These are phyloP conservation scores for Graphilbum sp. DNA, from an alignment of 2,329 filamentous ascomycete genomes.

Conservation along the genomic window DNA sequence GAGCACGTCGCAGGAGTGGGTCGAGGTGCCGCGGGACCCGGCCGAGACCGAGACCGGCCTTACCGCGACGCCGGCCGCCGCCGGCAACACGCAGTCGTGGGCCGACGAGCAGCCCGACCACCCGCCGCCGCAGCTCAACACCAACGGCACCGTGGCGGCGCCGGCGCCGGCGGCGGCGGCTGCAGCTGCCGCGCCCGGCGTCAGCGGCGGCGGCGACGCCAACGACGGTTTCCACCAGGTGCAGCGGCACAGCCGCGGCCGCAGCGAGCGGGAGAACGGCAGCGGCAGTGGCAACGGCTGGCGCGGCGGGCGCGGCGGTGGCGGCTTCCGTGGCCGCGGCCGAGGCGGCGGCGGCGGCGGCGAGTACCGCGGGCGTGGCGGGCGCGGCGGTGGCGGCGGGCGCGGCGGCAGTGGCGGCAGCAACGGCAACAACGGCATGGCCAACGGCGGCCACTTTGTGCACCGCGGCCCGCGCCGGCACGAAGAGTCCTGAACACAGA, in stretches of 20 bases:
- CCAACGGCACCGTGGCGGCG: conserved; percentile 8
- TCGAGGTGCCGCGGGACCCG: conserved; percentile 56
- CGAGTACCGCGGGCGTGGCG: conserved; percentile 3
- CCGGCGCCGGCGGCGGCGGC: conserved; percentile 14
- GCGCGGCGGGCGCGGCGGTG: conserved; percentile 30
- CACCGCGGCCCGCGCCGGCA: conserved; percentile 2
- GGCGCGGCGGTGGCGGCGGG: neutral
- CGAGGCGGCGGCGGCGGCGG: conserved; percentile 4
- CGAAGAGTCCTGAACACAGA: too few relatives aligned
- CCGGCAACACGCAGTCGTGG: conserved; percentile 51
- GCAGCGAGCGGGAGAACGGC: conserved; percentile 34
- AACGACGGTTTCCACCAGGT: conserved; percentile 62
- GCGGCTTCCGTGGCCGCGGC: conserved; percentile 6
- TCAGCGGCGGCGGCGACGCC: conserved; percentile 20
- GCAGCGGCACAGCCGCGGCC: conserved; percentile 39
- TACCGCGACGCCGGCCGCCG: conserved; percentile 40
- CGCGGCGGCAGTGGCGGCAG: neutral
- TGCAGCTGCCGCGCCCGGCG: conserved; percentile 17
- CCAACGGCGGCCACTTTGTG: conserved; percentile 2
- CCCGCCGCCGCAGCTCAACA: conserved; percentile 16
- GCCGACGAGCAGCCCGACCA: conserved; percentile 59
- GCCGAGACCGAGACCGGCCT: conserved; percentile 56
- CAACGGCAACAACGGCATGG: conserved; percentile 1
- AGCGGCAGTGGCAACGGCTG: conserved; percentile 25
- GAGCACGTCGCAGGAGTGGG: conserved; percentile 50